phyloP scores from a whole-genome alignment of 2,329 filamentous ascomycete genomes.

The Xylaria sp. region DNA sequence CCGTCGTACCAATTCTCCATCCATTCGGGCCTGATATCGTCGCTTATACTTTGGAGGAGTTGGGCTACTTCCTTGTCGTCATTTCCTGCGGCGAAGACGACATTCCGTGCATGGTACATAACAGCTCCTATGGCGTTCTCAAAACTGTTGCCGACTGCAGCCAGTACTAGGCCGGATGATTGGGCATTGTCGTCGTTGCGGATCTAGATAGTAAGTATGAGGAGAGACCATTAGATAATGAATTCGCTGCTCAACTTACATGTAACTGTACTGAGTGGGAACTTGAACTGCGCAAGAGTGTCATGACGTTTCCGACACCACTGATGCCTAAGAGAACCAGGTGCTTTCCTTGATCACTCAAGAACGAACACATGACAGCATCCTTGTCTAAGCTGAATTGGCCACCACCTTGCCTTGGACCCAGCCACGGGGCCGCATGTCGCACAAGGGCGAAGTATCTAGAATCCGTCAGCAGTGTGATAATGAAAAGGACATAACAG shows the following conservation, averaged over 20 bases:
- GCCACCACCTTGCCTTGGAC: constrained; percentile 77
- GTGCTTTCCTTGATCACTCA: constrained; percentile 71
- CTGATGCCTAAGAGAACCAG: constrained; percentile 79
- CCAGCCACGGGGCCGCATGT: constrained; percentile 82
- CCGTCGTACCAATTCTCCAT: constrained; percentile 90
- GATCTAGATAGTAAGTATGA: constrained; percentile 42
- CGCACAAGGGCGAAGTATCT: constrained; percentile 84
- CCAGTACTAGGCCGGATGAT: constrained; percentile 64
- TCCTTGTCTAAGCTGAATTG: constrained; percentile 74
- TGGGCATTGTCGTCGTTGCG: constrained; percentile 67
- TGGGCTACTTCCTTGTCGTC: constrained; percentile 46
- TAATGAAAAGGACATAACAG: neutral
- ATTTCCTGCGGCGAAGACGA: constrained; percentile 54
- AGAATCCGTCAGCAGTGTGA: constrained; percentile 22
- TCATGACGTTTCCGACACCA: constrained; percentile 70
- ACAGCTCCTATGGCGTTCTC: constrained; percentile 77
- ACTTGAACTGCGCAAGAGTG: constrained; percentile 66
- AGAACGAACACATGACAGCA: constrained; percentile 76
- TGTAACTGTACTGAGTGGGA: constrained; percentile 70
- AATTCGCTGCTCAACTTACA: constrained; percentile 46
- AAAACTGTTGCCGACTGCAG: constrained; percentile 71
- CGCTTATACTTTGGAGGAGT: constrained; percentile 49
- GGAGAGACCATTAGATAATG: neutral
- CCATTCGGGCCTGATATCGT: constrained; percentile 65
- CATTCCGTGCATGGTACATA: constrained; percentile 82